phyloP scores from a whole-genome alignment of 768 basidiomycete species.

The Panellus pusillus region DNA sequence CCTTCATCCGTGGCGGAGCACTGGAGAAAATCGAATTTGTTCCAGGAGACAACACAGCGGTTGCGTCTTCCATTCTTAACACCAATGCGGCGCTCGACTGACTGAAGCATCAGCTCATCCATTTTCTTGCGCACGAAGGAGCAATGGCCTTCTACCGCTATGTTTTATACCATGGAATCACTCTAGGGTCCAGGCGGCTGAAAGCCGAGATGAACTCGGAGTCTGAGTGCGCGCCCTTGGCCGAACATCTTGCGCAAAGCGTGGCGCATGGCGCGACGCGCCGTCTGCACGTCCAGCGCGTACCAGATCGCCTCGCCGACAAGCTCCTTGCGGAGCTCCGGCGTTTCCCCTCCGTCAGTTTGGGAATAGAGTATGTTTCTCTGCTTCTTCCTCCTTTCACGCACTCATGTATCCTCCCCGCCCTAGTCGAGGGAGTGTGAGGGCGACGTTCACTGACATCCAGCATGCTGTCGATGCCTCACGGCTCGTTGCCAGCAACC shows the following conservation, averaged over 20 bases:
- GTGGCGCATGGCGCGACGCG: conserved; percentile 2
- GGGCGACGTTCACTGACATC: not conserved
- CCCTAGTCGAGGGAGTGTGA: not conserved
- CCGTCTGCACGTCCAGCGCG: not conserved
- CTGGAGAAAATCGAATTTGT: conserved; percentile 2
- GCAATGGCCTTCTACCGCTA: conserved; percentile 9
- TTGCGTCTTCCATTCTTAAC: not conserved
- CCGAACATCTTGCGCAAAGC: not conserved
- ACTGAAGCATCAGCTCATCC: not conserved
- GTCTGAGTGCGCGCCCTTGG: not conserved
- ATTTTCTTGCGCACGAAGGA: not conserved
- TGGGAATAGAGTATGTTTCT: too few species aligned
- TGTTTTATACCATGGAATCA: conserved; percentile 8
- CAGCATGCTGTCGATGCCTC: not conserved
- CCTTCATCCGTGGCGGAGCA: conserved; percentile 6
- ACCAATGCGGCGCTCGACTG: not conserved
- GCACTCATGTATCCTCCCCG: not conserved
- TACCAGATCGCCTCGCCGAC: not conserved
- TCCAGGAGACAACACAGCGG: not conserved
- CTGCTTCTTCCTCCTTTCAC: too few species aligned
- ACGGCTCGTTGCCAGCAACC: not conserved
- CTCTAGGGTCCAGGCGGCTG: not conserved
- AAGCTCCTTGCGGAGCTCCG: not conserved
- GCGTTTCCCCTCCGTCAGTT: not conserved
- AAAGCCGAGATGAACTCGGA: conserved; percentile 1